Base-by-base conservation (phyloP, 169 alveolate genomes). In the Toxoplasma gondii region DNA sequence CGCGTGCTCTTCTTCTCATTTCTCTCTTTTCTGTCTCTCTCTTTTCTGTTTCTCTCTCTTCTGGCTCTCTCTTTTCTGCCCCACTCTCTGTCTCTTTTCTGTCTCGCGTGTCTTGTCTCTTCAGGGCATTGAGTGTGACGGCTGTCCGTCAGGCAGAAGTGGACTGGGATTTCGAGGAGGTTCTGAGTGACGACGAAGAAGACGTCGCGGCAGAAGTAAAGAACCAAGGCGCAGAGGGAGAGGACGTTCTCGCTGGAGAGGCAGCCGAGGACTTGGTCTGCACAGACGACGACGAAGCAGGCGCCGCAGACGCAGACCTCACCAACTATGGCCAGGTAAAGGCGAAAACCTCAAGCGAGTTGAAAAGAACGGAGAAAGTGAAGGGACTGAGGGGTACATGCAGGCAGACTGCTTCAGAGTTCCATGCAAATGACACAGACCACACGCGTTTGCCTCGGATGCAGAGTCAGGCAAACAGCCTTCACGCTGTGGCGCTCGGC, bases 141-240 rank as follows among this genome's bases (percentile, higher is more conserved):
- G 45, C 45, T n/a, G 78, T 93, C 41, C 90, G 95, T 80, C 93
- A 93, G 54, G 91, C 70, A 38, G 91, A 84, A 34, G 95, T 86
- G 43, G 82, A 84, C 49, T 93, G 95, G 95, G 95, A 93, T 64
- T 93, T 54, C 53, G 93, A 93, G 64, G 95, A 93, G 67, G 93
- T 93, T 81, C 83, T 88, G 39, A 93, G 95, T 53, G 95, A 93
- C 70, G 95, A 93, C 86, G 95, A 93, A 80, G 95, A 49, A 2
- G 95, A 88, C 90, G 70, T 84, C 82, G 92, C 90, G n/a, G 44
- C 95, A n/a, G 91, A 93, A 44, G 93, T 34, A 45, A 70, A 49
- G 54, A 86, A 90, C 31, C 87, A 93, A 24, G 83, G 83, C 22
- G 88, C 81, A 31, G 95, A 92, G 10, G 86, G 86, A 7, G 86